Evolutionary conservation across 2,329 filamentous ascomycete species (phyloP).

Genomic region (Penicillium sp.): DNA sequence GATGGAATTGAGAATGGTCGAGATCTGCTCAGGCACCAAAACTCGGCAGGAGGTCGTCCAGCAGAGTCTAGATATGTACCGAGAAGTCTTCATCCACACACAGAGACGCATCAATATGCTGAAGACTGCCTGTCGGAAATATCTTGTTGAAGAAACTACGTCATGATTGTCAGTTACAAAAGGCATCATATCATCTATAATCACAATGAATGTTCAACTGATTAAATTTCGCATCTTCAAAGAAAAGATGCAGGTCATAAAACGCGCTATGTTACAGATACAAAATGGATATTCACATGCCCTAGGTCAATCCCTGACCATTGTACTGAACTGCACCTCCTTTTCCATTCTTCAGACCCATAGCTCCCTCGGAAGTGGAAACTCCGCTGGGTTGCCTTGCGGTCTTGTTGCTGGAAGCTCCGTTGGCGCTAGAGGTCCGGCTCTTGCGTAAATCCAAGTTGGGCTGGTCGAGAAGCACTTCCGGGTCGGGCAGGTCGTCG

Average conservation of each 20-base stretch:
- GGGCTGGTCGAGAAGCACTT: neutral
- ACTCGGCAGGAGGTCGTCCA: conserved; percentile 66
- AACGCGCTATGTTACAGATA: neutral
- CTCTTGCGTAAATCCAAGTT: neutral
- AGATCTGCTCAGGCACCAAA: conserved; percentile 80
- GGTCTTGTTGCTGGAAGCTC: neutral
- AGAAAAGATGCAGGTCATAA: neutral
- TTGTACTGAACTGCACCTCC: neutral
- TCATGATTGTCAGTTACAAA: conserved; percentile 10
- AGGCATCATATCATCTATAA: neutral
- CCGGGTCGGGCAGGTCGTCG: neutral
- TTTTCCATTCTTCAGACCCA: neutral
- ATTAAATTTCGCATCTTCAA: neutral
- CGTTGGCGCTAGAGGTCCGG: neutral
- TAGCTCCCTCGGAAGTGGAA: neutral
- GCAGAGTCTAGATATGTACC: conserved; percentile 79
- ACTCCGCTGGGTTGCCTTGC: neutral
- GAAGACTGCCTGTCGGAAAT: conserved; percentile 51
- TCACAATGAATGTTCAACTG: neutral
- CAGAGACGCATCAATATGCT: conserved; percentile 61
- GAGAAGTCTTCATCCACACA: conserved; percentile 73
- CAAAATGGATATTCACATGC: neutral
- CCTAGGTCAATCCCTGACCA: neutral
- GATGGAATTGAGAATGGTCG: conserved; percentile 95
- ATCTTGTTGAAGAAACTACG: conserved; percentile 39